Evolutionary conservation across 768 basidiomycete genomes (phyloP), one percentile per base, ranked within the genome.

Genomic region (Postia placenta): DNA sequence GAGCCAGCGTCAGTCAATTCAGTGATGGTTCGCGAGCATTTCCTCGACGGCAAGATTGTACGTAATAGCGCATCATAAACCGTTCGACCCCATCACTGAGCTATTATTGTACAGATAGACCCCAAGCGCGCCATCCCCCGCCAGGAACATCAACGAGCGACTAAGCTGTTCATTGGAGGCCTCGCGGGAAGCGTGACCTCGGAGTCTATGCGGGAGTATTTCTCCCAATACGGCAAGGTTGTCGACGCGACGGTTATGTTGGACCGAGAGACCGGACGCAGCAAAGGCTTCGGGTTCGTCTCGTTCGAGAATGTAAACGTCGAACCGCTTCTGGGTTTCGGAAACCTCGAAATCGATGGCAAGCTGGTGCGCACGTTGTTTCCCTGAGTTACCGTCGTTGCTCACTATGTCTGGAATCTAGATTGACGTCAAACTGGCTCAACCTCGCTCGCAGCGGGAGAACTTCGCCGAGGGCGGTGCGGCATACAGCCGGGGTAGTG

Each of bases 231-330:
- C 58, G 96, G 96, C 52, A 86, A 85, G 56, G 93, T 99, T 55
- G 87, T 96, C 60, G 95, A 99, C 65, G 93, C 95, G 39, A 98
- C 95, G 1, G 92, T 99, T 57, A 99, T 98, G 96, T 76, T 96
- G 57, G 96, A 99, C 68, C 85, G 92, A 38, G 93, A 97, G 67
- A 93, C 92, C 3, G 87, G 89, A 22, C 71, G 92, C 42, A 93
- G 90, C 69, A 96, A 98, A 66, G 96, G 96, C 11, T 99, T 99
- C 56, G 96, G 94, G 0, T 99, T 99, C 63, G 91, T 98, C 11
- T 95, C 92, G 0, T 95, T 97, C 61, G 87, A 93, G 63, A 87
- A 91, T 53, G 86, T 85, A n/a, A 82, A 87, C 56, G 90, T 94
- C 19, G 86, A 92, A 52, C 85, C 85, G 30, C 87, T 93, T 64